Evolutionary conservation across 805 yeast genomes (phyloP).

Genomic region (Monosporozyma aerobia): DNA sequence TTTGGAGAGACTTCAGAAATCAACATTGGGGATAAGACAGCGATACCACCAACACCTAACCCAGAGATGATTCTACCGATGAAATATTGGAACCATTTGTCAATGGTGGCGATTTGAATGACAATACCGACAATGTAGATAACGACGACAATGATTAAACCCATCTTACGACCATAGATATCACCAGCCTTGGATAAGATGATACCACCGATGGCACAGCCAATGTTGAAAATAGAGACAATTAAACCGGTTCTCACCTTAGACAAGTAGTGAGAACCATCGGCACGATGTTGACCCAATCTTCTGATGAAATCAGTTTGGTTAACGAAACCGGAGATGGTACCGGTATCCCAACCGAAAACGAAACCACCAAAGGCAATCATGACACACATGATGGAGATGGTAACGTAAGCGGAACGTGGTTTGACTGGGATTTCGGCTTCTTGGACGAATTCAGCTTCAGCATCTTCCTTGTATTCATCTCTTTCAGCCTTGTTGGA

Average conservation of each 20-base stretch:
- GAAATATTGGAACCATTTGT: slow-evolving; percentile 61
- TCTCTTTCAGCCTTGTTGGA: slow-evolving; percentile 26
- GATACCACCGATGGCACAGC: slow-evolving; percentile 69
- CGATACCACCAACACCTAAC: slow-evolving; percentile 62
- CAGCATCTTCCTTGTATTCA: slow-evolving; percentile 12
- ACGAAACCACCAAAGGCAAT: slow-evolving; percentile 35
- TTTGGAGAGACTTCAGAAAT: slow-evolving; percentile 62
- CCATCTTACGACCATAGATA: slow-evolving; percentile 55
- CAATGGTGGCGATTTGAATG: slow-evolving; percentile 47
- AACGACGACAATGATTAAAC: slow-evolving; percentile 51
- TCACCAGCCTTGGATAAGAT: slow-evolving; percentile 52
- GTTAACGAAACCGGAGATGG: slow-evolving; percentile 62
- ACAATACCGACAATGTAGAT: slow-evolving; percentile 60
- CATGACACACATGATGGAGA: slow-evolving; percentile 27
- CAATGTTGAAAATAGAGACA: slow-evolving; percentile 58
- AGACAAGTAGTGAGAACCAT: slow-evolving; percentile 36
- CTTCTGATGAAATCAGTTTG: slow-evolving; percentile 46
- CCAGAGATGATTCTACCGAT: slow-evolving; percentile 66
- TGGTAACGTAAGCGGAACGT: slow-evolving; percentile 28
- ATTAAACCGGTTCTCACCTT: slow-evolving; percentile 41
- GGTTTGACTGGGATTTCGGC: slow-evolving; percentile 29
- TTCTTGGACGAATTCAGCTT: slow-evolving; percentile 8
- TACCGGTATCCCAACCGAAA: slow-evolving; percentile 68
- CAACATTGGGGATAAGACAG: slow-evolving; percentile 65
- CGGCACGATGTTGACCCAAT: slow-evolving; percentile 39